These are phyloP conservation scores for Rhododendron vialii DNA, from an alignment of 148 eudicot genomes.

Conservation along the genomic window DNA sequence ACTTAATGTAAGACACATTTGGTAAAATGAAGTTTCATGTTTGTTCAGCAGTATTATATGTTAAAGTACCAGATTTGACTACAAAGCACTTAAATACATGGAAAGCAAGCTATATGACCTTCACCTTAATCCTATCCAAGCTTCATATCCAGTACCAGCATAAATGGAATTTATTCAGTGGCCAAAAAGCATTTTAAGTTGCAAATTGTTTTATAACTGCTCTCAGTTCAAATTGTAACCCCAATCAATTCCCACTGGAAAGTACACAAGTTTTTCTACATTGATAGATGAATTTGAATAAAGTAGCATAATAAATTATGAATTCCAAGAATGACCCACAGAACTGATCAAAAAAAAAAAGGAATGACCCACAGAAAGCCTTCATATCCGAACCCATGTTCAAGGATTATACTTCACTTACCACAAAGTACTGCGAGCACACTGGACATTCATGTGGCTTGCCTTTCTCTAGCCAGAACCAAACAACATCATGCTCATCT, in stretches of 20 bases:
- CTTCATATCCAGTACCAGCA: background rate
- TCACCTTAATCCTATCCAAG: background rate
- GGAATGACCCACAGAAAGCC: background rate
- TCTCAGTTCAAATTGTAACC: background rate
- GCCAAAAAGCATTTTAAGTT: background rate
- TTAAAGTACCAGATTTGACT: background rate
- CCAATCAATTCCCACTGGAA: background rate
- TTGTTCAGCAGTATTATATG: background rate
- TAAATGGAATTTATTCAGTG: background rate
- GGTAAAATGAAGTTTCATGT: background rate
- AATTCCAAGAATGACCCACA: background rate
- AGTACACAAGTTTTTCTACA: background rate
- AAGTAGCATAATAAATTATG: background rate
- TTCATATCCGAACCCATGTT: background rate
- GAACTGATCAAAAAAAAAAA: background rate
- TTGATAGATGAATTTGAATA: background rate
- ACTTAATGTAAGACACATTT: background rate
- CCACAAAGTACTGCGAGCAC: slow-evolving; percentile 76
- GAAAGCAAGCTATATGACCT: background rate
- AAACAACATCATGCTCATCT: slow-evolving; percentile 92
- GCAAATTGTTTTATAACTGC: background rate
- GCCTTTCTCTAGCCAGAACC: slow-evolving; percentile 92
- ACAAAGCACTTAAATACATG: background rate
- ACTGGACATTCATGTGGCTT: slow-evolving; percentile 83
- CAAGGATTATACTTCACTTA: slow-evolving; percentile 21